A percentile compares a stretch with the other conserved stretches of the same genome.
Conservation (phyloP, 495 filamentous ascomycete genomes). For the Talaromyces proteolyticus region DNA sequence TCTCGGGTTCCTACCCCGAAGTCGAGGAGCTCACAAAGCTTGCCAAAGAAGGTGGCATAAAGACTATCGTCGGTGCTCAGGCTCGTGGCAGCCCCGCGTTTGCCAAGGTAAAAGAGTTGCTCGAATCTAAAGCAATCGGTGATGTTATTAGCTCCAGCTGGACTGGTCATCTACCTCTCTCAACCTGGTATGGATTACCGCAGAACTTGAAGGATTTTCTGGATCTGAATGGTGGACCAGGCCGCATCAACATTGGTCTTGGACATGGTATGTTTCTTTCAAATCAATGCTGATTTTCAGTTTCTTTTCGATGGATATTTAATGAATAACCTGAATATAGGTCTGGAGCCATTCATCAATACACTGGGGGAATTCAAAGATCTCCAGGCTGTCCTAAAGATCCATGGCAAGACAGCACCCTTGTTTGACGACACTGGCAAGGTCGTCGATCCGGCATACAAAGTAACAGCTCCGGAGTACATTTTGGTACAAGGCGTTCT, state of each 20-base stretch:
- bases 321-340: neutral
- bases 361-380: conserved; percentile 37
- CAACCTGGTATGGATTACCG: conserved; percentile 21
- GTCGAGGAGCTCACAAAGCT: conserved; percentile 34
- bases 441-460: conserved; percentile 19
- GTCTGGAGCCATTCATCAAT: conserved; percentile 30
- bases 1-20: conserved; percentile 16
- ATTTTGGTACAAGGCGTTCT: conserved; percentile 41
- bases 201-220: conserved; percentile 37
- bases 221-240: conserved; percentile 39
- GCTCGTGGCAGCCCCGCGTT: conserved; percentile 32
- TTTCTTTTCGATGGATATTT: too few species aligned
- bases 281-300: too few species aligned
- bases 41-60: conserved; percentile 26
- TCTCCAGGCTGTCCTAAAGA: conserved; percentile 33
- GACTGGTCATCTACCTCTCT: conserved; percentile 27
- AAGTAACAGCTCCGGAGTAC: conserved; percentile 39
- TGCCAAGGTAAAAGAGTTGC: conserved; percentile 36
- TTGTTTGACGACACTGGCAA: conserved; percentile 22
- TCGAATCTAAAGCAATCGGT: conserved; percentile 44
- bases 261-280: conserved; percentile 36
- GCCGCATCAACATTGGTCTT: conserved; percentile 45
- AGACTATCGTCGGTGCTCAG: conserved; percentile 34
- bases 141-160: conserved; percentile 47
- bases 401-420: conserved; percentile 32